phyloP scores from a whole-genome alignment of 306 rosid species.

The Medicago ruthenica region DNA sequence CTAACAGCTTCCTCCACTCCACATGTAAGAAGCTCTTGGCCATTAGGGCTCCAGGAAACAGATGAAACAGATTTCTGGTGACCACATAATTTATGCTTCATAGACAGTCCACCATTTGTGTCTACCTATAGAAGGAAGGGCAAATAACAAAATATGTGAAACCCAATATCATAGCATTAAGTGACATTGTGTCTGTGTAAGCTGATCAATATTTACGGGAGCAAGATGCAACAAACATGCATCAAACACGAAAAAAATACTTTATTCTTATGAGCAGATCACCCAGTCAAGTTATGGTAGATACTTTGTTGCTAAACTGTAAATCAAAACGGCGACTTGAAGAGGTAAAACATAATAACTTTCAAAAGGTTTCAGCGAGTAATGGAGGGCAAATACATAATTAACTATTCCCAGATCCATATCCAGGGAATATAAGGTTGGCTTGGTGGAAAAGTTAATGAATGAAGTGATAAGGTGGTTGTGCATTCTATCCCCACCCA shows the following conservation, averaged over 20 bases:
- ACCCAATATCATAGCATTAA: conserved; percentile 14
- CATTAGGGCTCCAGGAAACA: conserved; percentile 89
- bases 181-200: neutral
- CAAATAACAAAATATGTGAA: conserved; percentile 9
- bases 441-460: no score
- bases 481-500: no score
- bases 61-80: conserved; percentile 75
- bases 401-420: no score
- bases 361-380: no score
- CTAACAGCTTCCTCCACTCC: conserved; percentile 87
- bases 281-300: neutral
- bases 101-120: conserved; percentile 53
- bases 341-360: neutral
- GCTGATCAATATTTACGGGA: conserved; percentile 16
- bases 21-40: conserved; percentile 86
- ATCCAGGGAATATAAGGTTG: no score
- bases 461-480: no score
- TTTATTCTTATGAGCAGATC: conserved; percentile 12
- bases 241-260: neutral
- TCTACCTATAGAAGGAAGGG: conserved; percentile 59
- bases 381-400: no score
- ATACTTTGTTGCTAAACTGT: neutral
- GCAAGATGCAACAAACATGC: conserved; percentile 19
- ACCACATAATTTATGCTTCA: conserved; percentile 76
- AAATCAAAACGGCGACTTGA: neutral